phyloP scores from a whole-genome alignment of 2,329 filamentous ascomycete genomes.

The Ilyonectria mors-panacis region DNA sequence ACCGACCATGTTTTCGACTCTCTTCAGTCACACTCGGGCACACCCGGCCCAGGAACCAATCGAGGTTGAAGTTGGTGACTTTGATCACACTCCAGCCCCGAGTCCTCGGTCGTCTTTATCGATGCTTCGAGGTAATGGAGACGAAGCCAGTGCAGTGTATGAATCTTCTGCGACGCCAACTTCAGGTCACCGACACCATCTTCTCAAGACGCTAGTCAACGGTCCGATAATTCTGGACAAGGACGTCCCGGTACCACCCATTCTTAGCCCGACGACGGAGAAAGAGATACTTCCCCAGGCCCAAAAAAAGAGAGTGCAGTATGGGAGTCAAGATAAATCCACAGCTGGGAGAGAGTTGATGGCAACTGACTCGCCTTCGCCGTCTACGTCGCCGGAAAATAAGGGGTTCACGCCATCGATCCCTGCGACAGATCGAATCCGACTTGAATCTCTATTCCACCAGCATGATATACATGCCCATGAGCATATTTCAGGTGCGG shows the following conservation, averaged over 20 bases:
- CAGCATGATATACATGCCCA: background rate
- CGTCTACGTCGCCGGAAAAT: background rate
- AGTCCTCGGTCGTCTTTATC: slow-evolving; percentile 50
- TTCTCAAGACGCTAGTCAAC: slow-evolving; percentile 44
- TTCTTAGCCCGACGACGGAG: slow-evolving; percentile 30
- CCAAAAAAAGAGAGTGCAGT: slow-evolving; percentile 7
- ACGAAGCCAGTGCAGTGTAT: slow-evolving; percentile 9
- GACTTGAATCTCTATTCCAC: background rate
- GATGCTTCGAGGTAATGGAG: slow-evolving; percentile 32
- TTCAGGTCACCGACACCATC: slow-evolving; percentile 36
- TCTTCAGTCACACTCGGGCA: slow-evolving; percentile 44
- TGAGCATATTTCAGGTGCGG: background rate
- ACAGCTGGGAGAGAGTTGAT: background rate
- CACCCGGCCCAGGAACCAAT: slow-evolving; percentile 34
- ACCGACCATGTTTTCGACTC: slow-evolving; percentile 41
- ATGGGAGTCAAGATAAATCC: slow-evolving; percentile 24
- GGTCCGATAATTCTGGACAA: slow-evolving; percentile 38
- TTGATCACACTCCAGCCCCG: slow-evolving; percentile 53
- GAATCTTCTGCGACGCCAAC: slow-evolving; percentile 23
- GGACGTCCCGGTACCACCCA: slow-evolving; percentile 38
- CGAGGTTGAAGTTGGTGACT: slow-evolving; percentile 45
- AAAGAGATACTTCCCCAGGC: background rate
- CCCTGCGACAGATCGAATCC: slow-evolving; percentile 1
- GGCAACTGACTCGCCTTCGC: background rate
- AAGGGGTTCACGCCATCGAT: background rate